Conservation (phyloP, 129 eudicot species). For the Cynara cardunculus region DNA sequence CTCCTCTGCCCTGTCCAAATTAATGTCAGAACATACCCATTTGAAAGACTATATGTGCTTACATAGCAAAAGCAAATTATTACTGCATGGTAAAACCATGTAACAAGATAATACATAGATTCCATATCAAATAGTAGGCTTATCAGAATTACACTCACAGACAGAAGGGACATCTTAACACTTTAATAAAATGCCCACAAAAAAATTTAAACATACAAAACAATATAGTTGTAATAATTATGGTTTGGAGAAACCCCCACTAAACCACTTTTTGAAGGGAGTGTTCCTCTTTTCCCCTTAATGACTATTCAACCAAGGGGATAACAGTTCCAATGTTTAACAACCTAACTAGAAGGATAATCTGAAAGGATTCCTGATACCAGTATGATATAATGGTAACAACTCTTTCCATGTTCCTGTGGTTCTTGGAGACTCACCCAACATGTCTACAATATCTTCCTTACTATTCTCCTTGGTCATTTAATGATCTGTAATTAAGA, state of each 20-base stretch:
- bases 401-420: not conserved
- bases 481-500: not conserved
- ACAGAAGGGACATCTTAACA: not conserved
- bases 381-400: not conserved
- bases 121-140: constrained; percentile 8
- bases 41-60: not conserved
- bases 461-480: not conserved
- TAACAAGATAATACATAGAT: constrained; percentile 1
- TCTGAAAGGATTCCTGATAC: not conserved
- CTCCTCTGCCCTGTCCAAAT: constrained; percentile 76
- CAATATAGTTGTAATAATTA: not conserved
- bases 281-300: not conserved
- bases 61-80: not conserved
- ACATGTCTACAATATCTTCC: not conserved
- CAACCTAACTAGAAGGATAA: not conserved
- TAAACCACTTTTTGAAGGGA: not conserved
- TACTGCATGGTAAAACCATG: not conserved
- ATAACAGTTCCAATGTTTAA: not conserved
- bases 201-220: not conserved
- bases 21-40: constrained; percentile 17
- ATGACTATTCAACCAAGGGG: not conserved
- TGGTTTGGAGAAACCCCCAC: not conserved
- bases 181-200: not conserved
- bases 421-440: not conserved
- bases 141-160: not conserved